phyloP scores from a whole-genome alignment of 306 rosid species.

The Purshia tridentata region DNA sequence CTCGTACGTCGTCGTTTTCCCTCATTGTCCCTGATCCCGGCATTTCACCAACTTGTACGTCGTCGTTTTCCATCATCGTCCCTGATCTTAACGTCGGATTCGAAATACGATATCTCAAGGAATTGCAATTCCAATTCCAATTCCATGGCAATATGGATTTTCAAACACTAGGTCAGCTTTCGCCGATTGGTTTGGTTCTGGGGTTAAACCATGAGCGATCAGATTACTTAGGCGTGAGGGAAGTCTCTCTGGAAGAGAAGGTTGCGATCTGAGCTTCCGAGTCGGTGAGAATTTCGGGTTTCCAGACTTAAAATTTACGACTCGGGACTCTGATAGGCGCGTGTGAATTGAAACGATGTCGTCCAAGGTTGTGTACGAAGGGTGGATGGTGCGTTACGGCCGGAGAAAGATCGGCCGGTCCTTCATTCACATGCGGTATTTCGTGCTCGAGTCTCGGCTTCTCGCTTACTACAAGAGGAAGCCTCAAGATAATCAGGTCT shows the following conservation, averaged over 20 bases:
- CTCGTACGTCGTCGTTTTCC: constrained; percentile 51
- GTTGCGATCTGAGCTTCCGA: constrained; percentile 62
- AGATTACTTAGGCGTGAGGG: constrained; percentile 38
- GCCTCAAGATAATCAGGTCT: constrained; percentile 92
- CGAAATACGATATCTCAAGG: constrained; percentile 23
- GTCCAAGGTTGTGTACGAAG: constrained; percentile 93
- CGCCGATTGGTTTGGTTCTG: constrained; percentile 20
- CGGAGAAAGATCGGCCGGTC: constrained; percentile 95
- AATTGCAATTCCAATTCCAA: constrained; percentile 3
- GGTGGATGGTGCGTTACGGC: constrained; percentile 99
- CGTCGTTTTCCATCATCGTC: constrained; percentile 45
- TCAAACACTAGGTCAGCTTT: constrained; percentile 25
- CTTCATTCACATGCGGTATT: constrained; percentile 94
- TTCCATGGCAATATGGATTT: constrained; percentile 15
- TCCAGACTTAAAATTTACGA: constrained; percentile 8
- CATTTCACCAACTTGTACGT: constrained; percentile 26
- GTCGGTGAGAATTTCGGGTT: constrained; percentile 24
- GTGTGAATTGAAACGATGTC: constrained; percentile 54
- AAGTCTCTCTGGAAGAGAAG: constrained; percentile 60
- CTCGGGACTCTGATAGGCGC: neutral
- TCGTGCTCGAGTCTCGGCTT: constrained; percentile 89
- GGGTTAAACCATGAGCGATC: constrained; percentile 40
- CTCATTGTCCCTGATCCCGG: constrained; percentile 30
- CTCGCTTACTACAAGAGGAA: constrained; percentile 93
- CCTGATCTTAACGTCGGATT: constrained; percentile 38